Evolutionary conservation across 306 rosid genomes (phyloP), one percentile per base, ranked within the genome.

Genomic region (Casuarina equisetifolia): DNA sequence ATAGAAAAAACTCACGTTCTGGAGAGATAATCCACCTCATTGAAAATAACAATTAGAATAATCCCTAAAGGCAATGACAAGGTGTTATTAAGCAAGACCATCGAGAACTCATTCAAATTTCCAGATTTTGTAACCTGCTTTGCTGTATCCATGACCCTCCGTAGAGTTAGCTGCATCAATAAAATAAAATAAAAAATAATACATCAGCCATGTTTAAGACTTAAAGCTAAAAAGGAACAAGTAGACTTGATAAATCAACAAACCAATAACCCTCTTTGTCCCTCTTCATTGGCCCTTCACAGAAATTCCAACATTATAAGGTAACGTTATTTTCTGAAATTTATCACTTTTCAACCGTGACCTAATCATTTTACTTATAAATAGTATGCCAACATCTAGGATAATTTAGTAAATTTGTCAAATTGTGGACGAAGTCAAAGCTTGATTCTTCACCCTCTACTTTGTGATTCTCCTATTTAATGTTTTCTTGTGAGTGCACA

Each of bases 81-180:
- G 42, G 83, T 80, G 89, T 96, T 96, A 84, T 96, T 96, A 75
- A 96, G 90, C 91, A 96, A 84, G 86, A 96, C 99, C 99, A 92
- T 96, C 6, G 99, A 92, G 81, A 96, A 96, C 80, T 92, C 99
- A 39, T 96, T 96, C 81, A 96, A 78, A 80, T 87, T 91, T 82
- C 99, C 99, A 53, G 97, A 92, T 85, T 90, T 91, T 48, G 98
- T 90, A 64, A 83, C 76, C 62, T 84, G 97, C 84, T 96, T 96
- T 74, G 99, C 99, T 7, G 96, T 91, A 87, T 96, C 99, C 97
- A 96, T 96, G 86, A 92, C 88, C 80, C 89, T 88, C 69, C 94
- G 93, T 55, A 96, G 87, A 52, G 96, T 96, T 82, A 96, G 86
- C 99, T 96, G 91, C 84, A 87, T 53, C 52, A 68, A 78, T 19